A percentile compares a stretch with the other conserved stretches of the same genome.
Conservation (phyloP, 2,329 filamentous ascomycete species). For the Aspergillus terreus region DNA sequence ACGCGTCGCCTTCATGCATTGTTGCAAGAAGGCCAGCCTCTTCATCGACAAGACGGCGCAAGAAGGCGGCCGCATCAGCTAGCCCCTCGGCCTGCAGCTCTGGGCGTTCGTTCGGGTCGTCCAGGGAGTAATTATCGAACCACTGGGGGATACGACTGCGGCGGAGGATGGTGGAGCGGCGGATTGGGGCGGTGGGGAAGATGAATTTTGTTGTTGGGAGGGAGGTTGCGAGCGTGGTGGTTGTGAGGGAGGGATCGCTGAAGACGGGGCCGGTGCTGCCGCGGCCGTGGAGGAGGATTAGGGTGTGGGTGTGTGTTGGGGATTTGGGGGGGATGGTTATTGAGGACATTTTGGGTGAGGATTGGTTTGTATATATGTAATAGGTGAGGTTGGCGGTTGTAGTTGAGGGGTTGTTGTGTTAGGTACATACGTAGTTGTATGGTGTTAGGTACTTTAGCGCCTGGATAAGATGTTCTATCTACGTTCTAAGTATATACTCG, state of each 20-base stretch:
- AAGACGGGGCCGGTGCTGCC: slow-evolving; percentile 35
- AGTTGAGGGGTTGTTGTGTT: too few relatives aligned
- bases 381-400: too few relatives aligned
- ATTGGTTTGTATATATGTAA: too few relatives aligned
- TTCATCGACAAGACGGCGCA: slow-evolving; percentile 31
- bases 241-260: slow-evolving; percentile 29
- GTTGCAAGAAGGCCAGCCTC: slow-evolving; percentile 26
- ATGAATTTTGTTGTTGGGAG: slow-evolving; percentile 43
- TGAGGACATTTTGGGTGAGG: too few relatives aligned
- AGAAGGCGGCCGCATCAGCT: slow-evolving; percentile 36
- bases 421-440: too few relatives aligned
- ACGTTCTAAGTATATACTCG: too few relatives aligned
- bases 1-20: slow-evolving; percentile 15
- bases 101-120: slow-evolving; percentile 38
- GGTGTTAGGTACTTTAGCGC: too few relatives aligned
- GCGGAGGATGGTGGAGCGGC: slow-evolving; percentile 44
- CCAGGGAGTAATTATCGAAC: slow-evolving; percentile 47
- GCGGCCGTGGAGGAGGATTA: slow-evolving; percentile 39
- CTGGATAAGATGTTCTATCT: too few relatives aligned
- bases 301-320: slow-evolving; percentile 28
- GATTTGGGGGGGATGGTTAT: too few relatives aligned
- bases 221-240: slow-evolving; percentile 12
- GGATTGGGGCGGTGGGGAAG: slow-evolving; percentile 49
- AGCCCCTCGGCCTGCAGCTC: slow-evolving; percentile 47
- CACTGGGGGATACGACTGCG: slow-evolving; percentile 48